Conservation (phyloP, 2,329 filamentous ascomycete genomes). For the Ophiocordyceps polyrhachis-furcata region DNA sequence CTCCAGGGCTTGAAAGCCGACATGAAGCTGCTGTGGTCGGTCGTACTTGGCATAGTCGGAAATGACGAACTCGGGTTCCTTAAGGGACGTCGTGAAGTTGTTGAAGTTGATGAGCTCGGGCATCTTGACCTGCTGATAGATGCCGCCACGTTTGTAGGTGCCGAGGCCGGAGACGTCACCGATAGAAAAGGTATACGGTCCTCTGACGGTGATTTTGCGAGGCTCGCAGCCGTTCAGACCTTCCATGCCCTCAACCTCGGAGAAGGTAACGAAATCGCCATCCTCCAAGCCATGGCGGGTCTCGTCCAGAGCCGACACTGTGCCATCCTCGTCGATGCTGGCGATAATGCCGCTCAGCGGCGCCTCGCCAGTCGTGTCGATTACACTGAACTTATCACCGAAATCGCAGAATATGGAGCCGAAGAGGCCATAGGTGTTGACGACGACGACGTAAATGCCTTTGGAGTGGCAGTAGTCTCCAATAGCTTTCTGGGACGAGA, state of each 20-base stretch:
- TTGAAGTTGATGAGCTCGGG: conserved; percentile 86
- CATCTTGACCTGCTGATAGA: conserved; percentile 97
- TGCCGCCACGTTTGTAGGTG: conserved; percentile 70
- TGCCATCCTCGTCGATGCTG: conserved; percentile 69
- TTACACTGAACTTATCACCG: conserved; percentile 78
- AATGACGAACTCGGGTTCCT: conserved; percentile 74
- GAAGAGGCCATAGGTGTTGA: conserved; percentile 86
- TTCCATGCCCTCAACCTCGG: conserved; percentile 86
- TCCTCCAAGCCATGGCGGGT: conserved; percentile 89
- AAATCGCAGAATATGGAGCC: conserved; percentile 96
- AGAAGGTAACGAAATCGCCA: conserved; percentile 90
- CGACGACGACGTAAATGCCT: conserved; percentile 73
- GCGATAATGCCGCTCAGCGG: conserved; percentile 77
- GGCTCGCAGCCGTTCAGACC: conserved; percentile 66
- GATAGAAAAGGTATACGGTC: conserved; percentile 93
- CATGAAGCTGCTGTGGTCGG: conserved; percentile 75
- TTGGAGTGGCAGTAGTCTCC: conserved; percentile 90
- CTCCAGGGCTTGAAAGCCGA: conserved; percentile 84
- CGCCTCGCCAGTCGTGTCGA: conserved; percentile 81
- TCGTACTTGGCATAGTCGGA: conserved; percentile 98
- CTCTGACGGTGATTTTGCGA: conserved; percentile 82
- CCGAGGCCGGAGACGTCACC: conserved; percentile 80
- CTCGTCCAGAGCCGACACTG: conserved; percentile 88
- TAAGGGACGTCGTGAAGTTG: conserved; percentile 55
- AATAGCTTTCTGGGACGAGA: conserved; percentile 65